These are phyloP conservation scores for Trichosanthes cucumerina DNA, from an alignment of 306 rosid genomes.

Conservation along the genomic window DNA sequence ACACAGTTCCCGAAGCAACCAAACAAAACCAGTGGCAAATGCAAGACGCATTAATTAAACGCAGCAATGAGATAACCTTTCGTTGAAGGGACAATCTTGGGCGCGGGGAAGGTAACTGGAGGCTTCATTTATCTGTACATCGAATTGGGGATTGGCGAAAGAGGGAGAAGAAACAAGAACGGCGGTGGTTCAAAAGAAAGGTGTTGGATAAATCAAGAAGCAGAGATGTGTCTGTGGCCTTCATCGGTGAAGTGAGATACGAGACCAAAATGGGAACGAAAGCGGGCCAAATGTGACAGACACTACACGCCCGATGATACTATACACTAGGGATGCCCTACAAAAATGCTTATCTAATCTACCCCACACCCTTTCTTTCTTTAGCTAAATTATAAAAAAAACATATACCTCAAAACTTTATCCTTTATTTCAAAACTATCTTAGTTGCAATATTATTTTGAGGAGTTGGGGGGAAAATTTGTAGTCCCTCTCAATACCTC, in stretches of 20 bases:
- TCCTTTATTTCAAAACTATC: no score
- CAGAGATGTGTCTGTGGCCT: neutral
- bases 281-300: neutral
- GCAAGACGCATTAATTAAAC: neutral
- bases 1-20: neutral
- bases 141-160: neutral
- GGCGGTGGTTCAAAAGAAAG: neutral
- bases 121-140: neutral
- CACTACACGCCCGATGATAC: no score
- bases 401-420: no score
- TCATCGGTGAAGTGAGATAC: neutral
- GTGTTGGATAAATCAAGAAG: neutral
- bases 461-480: no score
- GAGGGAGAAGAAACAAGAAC: neutral
- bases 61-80: neutral
- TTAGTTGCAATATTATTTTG: no score
- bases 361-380: no score
- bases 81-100: neutral
- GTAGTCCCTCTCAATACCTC: no score
- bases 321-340: no score
- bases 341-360: no score
- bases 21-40: neutral
- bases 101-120: neutral
- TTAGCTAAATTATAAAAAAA: no score
- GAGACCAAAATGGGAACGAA: neutral